These are phyloP conservation scores for Elaeis oleifera DNA, from an alignment of 202 grass and related monocot species.

Conservation along the genomic window DNA sequence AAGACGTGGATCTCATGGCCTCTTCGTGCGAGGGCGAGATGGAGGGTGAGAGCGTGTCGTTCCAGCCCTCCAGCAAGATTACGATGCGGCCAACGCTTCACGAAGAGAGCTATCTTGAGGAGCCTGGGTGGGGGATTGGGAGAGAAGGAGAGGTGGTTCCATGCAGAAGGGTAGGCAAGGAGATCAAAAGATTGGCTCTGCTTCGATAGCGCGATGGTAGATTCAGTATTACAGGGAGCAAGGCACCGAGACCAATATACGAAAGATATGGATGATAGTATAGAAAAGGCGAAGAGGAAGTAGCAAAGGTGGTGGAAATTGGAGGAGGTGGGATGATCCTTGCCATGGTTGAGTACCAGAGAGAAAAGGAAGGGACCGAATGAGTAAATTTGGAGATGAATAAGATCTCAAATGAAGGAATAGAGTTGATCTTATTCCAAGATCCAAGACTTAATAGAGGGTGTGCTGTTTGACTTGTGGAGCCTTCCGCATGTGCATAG, in stretches of 20 bases:
- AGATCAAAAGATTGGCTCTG: constrained; percentile 20
- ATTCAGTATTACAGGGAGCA: background rate
- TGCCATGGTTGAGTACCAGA: no score
- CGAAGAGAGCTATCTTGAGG: constrained; percentile 39
- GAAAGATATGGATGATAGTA: constrained; percentile 23
- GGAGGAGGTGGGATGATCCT: no score
- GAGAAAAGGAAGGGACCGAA: no score
- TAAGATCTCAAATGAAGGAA: no score
- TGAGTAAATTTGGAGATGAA: no score
- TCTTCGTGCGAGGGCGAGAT: constrained; percentile 34
- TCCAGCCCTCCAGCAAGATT: constrained; percentile 36
- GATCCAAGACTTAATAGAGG: no score
- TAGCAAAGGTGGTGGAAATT: constrained; percentile 16
- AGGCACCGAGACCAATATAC: constrained; percentile 25
- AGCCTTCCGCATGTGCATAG: no score
- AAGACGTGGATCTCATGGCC: constrained; percentile 45
- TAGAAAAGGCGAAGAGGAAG: constrained; percentile 29
- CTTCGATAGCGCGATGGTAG: background rate
- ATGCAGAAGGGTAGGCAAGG: constrained; percentile 31
- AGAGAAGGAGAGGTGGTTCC: constrained; percentile 45
- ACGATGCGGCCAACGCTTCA: constrained; percentile 35
- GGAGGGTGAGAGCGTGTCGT: constrained; percentile 37
- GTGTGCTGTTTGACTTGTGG: no score
- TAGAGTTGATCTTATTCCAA: no score
- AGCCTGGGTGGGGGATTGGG: constrained; percentile 11